Percentiles rank a stretch among this genome's conserved stretches.
Evolutionary conservation across 2,329 filamentous ascomycete genomes (phyloP).

Genomic region (Scortechinia acanthostroma): DNA sequence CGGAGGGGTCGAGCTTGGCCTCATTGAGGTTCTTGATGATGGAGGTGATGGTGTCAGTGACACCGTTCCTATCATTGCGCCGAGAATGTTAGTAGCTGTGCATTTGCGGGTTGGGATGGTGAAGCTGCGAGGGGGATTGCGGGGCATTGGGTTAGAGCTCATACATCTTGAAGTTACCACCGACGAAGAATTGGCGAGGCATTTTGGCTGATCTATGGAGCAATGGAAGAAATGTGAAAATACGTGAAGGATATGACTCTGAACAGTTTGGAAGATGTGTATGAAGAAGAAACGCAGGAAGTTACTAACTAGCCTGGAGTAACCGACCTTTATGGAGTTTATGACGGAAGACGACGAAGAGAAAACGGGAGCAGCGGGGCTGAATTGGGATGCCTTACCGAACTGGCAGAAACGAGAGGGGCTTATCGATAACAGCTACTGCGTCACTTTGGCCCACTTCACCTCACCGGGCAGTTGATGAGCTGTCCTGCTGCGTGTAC

Average conservation of each 20-base stretch:
- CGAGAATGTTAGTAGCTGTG: slow-evolving; percentile 7
- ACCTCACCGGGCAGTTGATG: no score
- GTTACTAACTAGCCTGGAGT: neutral
- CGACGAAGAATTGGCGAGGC: slow-evolving; percentile 94
- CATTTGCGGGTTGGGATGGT: slow-evolving; percentile 12
- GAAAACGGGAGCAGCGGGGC: no score
- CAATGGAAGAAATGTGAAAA: no score
- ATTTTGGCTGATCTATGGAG: slow-evolving; percentile 51
- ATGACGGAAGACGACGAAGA: neutral
- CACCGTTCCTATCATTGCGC: slow-evolving; percentile 71
- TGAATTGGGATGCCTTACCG: no score
- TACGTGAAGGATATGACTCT: no score
- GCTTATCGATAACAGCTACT: no score
- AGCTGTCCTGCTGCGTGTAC: no score
- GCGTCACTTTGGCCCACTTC: no score
- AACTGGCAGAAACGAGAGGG: no score
- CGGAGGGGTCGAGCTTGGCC: slow-evolving; percentile 70
- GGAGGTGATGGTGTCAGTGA: slow-evolving; percentile 77
- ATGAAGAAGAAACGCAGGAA: neutral
- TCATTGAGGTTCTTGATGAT: slow-evolving; percentile 87
- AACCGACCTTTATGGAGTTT: no score
- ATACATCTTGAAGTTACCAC: slow-evolving; percentile 99
- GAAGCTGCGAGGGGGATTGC: slow-evolving; percentile 10
- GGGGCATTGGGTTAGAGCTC: slow-evolving; percentile 21
- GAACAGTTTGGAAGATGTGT: no score